Evolutionary conservation across 2,329 filamentous ascomycete genomes (phyloP), one percentile per base, ranked within the genome.

Genomic region (Calonectria pseudoturangicola): DNA sequence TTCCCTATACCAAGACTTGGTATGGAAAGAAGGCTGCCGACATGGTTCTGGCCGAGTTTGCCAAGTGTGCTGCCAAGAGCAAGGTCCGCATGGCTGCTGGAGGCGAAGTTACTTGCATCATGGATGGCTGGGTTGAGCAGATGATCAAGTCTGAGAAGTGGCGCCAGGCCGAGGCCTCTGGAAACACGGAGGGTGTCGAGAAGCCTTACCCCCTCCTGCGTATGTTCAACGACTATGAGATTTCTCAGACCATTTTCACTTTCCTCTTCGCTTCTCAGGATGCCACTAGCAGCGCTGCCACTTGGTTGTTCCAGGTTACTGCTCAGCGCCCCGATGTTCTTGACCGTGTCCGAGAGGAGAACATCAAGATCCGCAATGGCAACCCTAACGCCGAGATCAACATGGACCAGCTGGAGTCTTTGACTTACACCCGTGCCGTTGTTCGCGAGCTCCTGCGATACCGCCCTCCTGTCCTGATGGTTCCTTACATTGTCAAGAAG

Each of bases 191-290:
- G 73, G 87, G 89, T 18, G 85, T 93, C 8, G 92, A 94, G 85
- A 98, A 98, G 90, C 96, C 96, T 66, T 86, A 91, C 25, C 94
- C 94, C 78, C 83, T 98, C 33, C 90, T 98, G 68, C 94, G 96
- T 82, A 92, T 94, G 79, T 98, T 98, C 85, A 92, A 90, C 85
- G 94, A 98, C 83, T 94, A 93, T 80, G 96, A 98, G 85, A 98
- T 98, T 81, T 90, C 95, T 70, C 94, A 97, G 88, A 98, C 96
- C 28, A 84, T 98, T 81, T 98, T 98, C 87, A 98, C 96, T 63
- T 98, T 98, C 88, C 89, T 98, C 74, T 98, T 98, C 85, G 96
- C 97, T 73, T 98, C 96, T 4, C 97, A 98, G 86, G 97, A 99
- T 84, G 97, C 97, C 77, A 98, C 97, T 74, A 97, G 94, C 86